Percentiles rank a stretch among this genome's conserved stretches.
phyloP scores from a whole-genome alignment of 805 yeast genomes.

The Cephaloascus fragrans region DNA sequence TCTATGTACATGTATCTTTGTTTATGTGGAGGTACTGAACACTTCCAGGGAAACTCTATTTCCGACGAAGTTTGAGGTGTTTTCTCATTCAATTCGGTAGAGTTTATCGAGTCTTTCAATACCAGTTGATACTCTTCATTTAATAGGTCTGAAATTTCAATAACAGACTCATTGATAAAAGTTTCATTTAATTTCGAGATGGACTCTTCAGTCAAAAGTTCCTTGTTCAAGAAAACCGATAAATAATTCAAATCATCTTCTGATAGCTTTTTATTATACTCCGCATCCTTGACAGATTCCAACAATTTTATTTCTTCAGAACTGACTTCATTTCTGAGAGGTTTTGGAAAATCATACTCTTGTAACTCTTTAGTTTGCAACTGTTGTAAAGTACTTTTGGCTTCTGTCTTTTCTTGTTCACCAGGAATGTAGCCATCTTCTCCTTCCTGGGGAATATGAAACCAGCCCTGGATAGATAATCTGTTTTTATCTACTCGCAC shows the following conservation, averaged over 20 bases:
- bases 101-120: slow-evolving; percentile 39
- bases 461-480: slow-evolving; percentile 96
- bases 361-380: slow-evolving; percentile 67
- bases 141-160: slow-evolving; percentile 58
- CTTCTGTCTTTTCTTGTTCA: slow-evolving; percentile 72
- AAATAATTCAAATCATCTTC: slow-evolving; percentile 41
- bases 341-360: slow-evolving; percentile 77
- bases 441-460: slow-evolving; percentile 91
- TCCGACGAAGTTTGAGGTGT: slow-evolving; percentile 51
- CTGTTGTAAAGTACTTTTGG: slow-evolving; percentile 68
- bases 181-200: slow-evolving; percentile 32
- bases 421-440: slow-evolving; percentile 80
- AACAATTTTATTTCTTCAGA: slow-evolving; percentile 24
- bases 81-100: slow-evolving; percentile 48
- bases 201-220: slow-evolving; percentile 24
- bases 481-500: slow-evolving; percentile 87
- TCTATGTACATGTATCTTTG: slow-evolving; percentile 80
- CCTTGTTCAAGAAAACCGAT: slow-evolving; percentile 43
- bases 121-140: slow-evolving; percentile 39
- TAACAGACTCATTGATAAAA: slow-evolving; percentile 60
- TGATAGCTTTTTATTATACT: slow-evolving; percentile 14
- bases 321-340: slow-evolving; percentile 32
- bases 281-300: slow-evolving; percentile 10
- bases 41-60: slow-evolving; percentile 69
- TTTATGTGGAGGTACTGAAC: slow-evolving; percentile 91